Percentiles rank a stretch among this genome's conserved stretches.
These are phyloP conservation scores for Xylariaceae sp. DNA, from an alignment of 2,329 filamentous ascomycete species.

Conservation along the genomic window DNA sequence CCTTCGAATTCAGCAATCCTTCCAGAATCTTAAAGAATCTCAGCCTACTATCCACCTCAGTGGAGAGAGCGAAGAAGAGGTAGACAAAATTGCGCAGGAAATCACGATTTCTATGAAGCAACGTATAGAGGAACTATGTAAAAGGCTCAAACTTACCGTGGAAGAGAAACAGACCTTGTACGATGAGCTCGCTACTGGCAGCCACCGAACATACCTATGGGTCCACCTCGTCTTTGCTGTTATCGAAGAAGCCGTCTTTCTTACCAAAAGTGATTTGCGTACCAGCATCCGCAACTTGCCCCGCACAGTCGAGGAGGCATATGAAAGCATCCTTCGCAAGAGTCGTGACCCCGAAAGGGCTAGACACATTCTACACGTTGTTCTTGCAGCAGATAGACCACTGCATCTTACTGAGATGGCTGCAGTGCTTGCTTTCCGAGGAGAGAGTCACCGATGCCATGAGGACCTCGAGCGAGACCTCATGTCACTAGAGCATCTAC, in stretches of 20 bases:
- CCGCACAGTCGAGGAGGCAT: slow-evolving; percentile 40
- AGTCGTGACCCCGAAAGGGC: slow-evolving; percentile 37
- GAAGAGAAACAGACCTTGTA: slow-evolving; percentile 13
- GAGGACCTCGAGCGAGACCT: slow-evolving; percentile 42
- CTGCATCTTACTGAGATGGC: slow-evolving; percentile 45
- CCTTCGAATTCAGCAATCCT: slow-evolving; percentile 33
- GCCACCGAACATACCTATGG: slow-evolving; percentile 39
- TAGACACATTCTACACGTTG: slow-evolving; percentile 44
- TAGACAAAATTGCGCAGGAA: slow-evolving; percentile 40
- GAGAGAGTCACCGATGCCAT: slow-evolving; percentile 57
- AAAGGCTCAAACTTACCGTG: not conserved
- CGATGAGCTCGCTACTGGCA: slow-evolving; percentile 21
- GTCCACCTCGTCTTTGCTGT: slow-evolving; percentile 31
- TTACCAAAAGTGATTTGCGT: not conserved
- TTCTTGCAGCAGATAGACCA: slow-evolving; percentile 44
- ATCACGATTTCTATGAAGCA: slow-evolving; percentile 40
- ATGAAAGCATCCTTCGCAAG: slow-evolving; percentile 45
- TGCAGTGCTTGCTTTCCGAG: slow-evolving; percentile 35
- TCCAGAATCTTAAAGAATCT: slow-evolving; percentile 28
- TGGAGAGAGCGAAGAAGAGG: slow-evolving; percentile 25
- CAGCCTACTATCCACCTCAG: slow-evolving; percentile 38
- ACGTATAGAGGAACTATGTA: slow-evolving; percentile 27
- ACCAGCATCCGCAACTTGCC: slow-evolving; percentile 31
- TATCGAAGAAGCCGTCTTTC: slow-evolving; percentile 20
- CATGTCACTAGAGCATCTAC: not conserved